Evolutionary conservation across 495 filamentous ascomycete genomes (phyloP), one percentile per base, ranked within the genome.

Genomic region (Aspergillus incahuasiensis): DNA sequence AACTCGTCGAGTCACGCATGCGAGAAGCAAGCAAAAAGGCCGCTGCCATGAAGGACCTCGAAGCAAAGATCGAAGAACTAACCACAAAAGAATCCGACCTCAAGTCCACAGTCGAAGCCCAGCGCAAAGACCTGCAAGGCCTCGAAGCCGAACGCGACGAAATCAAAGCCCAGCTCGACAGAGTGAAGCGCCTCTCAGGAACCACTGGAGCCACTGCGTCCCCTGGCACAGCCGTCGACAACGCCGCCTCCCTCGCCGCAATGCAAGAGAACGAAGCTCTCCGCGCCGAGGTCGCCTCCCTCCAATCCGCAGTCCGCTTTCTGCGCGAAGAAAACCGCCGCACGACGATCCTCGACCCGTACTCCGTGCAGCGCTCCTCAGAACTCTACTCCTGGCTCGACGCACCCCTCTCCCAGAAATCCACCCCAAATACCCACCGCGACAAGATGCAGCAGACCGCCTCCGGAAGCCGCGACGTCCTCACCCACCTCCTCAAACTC

Each of bases 251-350:
- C 21, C 62, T 77, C 6, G 76, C 76, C 16, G 86, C 88, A 0
- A 85, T 89, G 39, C 78, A 84, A 25, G 86, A 94, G 72, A 89
- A 90, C 72, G 83, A 90, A 55, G 70, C 72, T 15, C 83, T 92
- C 24, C 87, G 85, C 57, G 70, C 77, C 19, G 84, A 91, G 53
- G 90, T 95, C 40, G 64, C 74, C 19, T 79, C 74, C 52, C 79
- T 96, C 7, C 84, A 91, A 68, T 81, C 86, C 2, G 85, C 90
- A 0, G 83, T 97, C 15, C 83, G 86, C 43, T 92, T 85, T 71
- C 73, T 95, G 20, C 82, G 89, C 21, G 86, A 90, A 53, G 90
- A 94, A 52, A 90, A 84, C 64, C 74, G 81, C n/a, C 81, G 86
- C 24, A 76, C 83, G 3, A 80, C 84, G 25, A 65, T 85, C 20